Evolutionary conservation across 208 protist genomes (phyloP).

Genomic region (Trypanosoma cruzi): DNA sequence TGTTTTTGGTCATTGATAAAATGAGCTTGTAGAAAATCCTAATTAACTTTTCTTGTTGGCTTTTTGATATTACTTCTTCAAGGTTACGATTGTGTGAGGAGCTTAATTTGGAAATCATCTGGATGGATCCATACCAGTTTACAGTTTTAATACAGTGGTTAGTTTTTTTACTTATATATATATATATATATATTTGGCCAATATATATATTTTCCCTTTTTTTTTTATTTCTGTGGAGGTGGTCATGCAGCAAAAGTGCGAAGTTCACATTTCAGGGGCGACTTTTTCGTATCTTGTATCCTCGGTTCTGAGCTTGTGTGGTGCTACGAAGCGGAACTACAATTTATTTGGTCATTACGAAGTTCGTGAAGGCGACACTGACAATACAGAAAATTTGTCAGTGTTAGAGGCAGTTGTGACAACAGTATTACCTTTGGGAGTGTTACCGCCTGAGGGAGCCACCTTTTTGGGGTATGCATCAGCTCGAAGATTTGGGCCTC

Average conservation of each 20-base stretch:
- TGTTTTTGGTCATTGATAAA: background rate
- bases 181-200: background rate
- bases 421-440: conserved; percentile 23
- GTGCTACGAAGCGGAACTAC: conserved; percentile 32
- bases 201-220: background rate
- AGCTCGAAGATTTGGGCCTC: conserved; percentile 41
- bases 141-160: background rate
- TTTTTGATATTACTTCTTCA: background rate
- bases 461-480: conserved; percentile 40
- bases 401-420: conserved; percentile 42
- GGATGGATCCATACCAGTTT: background rate
- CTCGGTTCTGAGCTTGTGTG: conserved; percentile 26
- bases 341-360: conserved; percentile 44
- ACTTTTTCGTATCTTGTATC: conserved; percentile 49
- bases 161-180: background rate
- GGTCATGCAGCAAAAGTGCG: conserved; percentile 23
- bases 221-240: conserved; percentile 8
- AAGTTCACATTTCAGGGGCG: conserved; percentile 51
- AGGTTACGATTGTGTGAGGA: background rate
- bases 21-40: background rate
- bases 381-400: conserved; percentile 28
- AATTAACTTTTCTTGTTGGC: background rate
- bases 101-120: background rate
- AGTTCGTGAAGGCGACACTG: conserved; percentile 32
- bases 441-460: background rate